Evolutionary conservation across 352 stramenopile species (phyloP).

Genomic region (Pilasporangium apinafurcum): DNA sequence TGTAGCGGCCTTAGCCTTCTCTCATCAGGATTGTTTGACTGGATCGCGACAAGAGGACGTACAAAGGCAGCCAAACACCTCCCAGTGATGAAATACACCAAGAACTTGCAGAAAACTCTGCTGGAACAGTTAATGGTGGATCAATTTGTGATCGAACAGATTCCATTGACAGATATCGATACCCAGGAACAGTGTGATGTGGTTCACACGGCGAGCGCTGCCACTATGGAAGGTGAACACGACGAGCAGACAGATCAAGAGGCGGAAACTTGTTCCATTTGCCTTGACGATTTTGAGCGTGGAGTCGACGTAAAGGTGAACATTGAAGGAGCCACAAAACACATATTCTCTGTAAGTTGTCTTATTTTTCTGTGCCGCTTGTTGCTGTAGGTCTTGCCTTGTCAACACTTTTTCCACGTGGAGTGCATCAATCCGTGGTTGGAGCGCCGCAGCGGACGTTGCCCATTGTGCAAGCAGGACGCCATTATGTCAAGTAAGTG

Average conservation of each 20-base stretch:
- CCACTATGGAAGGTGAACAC: neutral
- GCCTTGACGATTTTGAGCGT: constrained; percentile 62
- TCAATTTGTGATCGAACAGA: constrained; percentile 43
- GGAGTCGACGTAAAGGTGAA: constrained; percentile 48
- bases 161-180: constrained; percentile 22
- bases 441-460: constrained; percentile 62
- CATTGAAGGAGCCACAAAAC: too few relatives aligned
- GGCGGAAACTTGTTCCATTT: constrained; percentile 62
- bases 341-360: too few relatives aligned
- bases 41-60: constrained; percentile 47
- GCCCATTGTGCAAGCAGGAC: constrained; percentile 81
- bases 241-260: too few relatives aligned
- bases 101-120: constrained; percentile 36
- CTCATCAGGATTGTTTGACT: constrained; percentile 59
- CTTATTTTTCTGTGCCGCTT: neutral
- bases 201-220: neutral
- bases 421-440: constrained; percentile 86
- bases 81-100: constrained; percentile 46
- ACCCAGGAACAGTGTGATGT: constrained; percentile 1
- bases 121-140: constrained; percentile 36
- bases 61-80: constrained; percentile 48
- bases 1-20: constrained; percentile 52
- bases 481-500: constrained; percentile 53
- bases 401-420: constrained; percentile 82
- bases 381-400: constrained; percentile 52